A percentile compares a stretch with the other conserved stretches of the same genome.
Conservation (phyloP, 2,329 filamentous ascomycete genomes). For the Fusarium mangiferae region DNA sequence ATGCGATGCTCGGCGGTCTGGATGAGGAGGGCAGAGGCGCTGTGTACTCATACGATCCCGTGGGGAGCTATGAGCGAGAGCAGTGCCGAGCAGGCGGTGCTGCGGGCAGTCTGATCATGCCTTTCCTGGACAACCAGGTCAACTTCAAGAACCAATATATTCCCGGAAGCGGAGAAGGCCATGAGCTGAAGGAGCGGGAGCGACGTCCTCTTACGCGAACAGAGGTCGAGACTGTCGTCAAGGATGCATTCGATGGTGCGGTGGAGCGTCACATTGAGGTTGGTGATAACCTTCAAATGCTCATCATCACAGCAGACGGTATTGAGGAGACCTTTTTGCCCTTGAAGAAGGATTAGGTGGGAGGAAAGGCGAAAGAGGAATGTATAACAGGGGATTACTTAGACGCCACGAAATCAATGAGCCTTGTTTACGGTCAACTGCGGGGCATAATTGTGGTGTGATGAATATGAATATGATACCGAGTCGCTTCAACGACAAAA, state of each 20-base stretch:
- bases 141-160: conserved; percentile 99
- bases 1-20: conserved; percentile 91
- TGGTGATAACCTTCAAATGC: conserved; percentile 93
- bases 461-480: conserved; percentile 4
- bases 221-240: conserved; percentile 86
- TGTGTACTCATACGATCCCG: conserved; percentile 96
- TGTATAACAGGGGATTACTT: conserved; percentile 48
- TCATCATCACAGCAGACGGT: conserved; percentile 88
- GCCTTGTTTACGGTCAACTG: conserved; percentile 12
- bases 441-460: not conserved
- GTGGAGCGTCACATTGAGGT: conserved; percentile 99
- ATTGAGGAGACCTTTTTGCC: conserved; percentile 86
- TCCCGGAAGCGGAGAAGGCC: conserved; percentile 84
- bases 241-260: conserved; percentile 97
- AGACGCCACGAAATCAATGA: conserved; percentile 40
- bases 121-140: conserved; percentile 99
- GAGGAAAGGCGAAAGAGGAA: conserved; percentile 25
- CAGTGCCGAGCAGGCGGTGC: conserved; percentile 94
- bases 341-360: conserved; percentile 85
- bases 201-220: conserved; percentile 75
- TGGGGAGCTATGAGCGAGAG: conserved; percentile 97
- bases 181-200: conserved; percentile 79
- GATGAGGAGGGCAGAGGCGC: conserved; percentile 96
- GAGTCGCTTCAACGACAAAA: not conserved
- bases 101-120: conserved; percentile 95